Percentiles rank a stretch among this genome's conserved stretches.
Conservation (phyloP, 2,329 filamentous ascomycete species). For the Verticillium albo-atrum region DNA sequence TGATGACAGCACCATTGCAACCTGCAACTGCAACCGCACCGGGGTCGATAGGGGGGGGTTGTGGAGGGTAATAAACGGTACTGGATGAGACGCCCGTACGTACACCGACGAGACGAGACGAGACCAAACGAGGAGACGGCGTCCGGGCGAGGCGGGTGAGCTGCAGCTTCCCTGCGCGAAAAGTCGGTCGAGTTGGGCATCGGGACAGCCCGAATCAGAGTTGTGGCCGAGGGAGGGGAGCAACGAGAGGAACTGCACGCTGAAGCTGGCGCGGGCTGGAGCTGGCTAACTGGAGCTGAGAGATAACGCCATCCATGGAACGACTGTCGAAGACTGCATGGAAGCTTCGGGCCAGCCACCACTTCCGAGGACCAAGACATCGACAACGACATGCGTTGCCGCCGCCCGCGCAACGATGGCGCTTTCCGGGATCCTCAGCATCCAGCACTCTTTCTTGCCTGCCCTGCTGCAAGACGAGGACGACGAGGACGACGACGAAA, state of each 20-base stretch:
- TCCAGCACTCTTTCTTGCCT: neutral
- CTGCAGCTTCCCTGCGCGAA: neutral
- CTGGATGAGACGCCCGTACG: neutral
- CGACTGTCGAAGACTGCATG: constrained; percentile 3
- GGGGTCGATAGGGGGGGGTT: neutral
- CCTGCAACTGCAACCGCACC: neutral
- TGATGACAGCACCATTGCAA: neutral
- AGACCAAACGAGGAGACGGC: neutral
- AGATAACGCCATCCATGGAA: constrained; percentile 5
- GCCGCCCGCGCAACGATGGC: neutral
- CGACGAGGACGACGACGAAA: neutral
- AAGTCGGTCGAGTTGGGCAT: neutral
- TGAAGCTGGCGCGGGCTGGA: neutral
- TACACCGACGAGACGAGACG: neutral
- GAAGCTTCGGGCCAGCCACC: neutral
- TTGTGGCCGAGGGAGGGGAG: neutral
- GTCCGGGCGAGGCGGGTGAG: neutral
- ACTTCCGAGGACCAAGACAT: neutral
- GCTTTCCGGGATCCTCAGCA: neutral
- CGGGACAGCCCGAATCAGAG: neutral
- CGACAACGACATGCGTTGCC: neutral
- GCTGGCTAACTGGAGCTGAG: neutral
- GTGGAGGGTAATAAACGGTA: neutral
- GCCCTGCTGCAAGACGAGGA: neutral
- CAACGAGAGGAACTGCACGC: neutral